Evolutionary conservation across 495 filamentous ascomycete genomes (phyloP).

Genomic region (Stereocaulon alpinum): DNA sequence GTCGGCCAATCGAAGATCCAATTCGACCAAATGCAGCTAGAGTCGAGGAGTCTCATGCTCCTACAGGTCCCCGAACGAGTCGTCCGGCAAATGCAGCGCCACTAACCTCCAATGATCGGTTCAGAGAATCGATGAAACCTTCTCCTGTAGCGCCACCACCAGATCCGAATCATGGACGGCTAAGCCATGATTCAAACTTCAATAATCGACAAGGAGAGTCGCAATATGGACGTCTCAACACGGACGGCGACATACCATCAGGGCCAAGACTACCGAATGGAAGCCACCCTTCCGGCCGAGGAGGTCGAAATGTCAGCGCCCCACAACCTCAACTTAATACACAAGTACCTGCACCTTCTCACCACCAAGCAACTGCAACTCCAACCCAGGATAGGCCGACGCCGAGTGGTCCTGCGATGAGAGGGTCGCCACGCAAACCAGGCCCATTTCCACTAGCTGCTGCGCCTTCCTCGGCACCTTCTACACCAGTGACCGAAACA

Average conservation of each 20-base stretch:
- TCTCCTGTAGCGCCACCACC: slow-evolving; percentile 4
- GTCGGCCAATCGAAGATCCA: slow-evolving; percentile 15
- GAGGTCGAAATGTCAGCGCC: slow-evolving; percentile 20
- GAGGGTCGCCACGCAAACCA: slow-evolving; percentile 17
- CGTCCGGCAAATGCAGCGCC: slow-evolving; percentile 11
- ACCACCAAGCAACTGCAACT: slow-evolving; percentile 1
- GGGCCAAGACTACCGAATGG: slow-evolving; percentile 23
- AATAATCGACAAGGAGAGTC: slow-evolving; percentile 19
- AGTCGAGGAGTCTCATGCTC: slow-evolving; percentile 19
- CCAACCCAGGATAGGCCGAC: slow-evolving; percentile 16
- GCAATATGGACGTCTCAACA: slow-evolving; percentile 23
- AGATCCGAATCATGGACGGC: slow-evolving; percentile 21
- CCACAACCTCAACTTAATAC: slow-evolving; percentile 17
- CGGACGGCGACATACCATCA: slow-evolving; percentile 20
- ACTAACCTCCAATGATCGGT: slow-evolving; percentile 14
- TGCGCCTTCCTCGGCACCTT: slow-evolving; percentile 9
- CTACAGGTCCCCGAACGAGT: slow-evolving; percentile 21
- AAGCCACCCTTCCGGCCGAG: slow-evolving; percentile 13
- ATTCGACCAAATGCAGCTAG: slow-evolving; percentile 4
- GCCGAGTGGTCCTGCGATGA: slow-evolving; percentile 20
- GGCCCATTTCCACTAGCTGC: slow-evolving; percentile 4
- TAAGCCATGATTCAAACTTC: slow-evolving; percentile 18
- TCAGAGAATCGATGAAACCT: slow-evolving; percentile 18
- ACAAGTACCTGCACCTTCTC: slow-evolving; percentile 1
- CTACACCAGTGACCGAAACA: slow-evolving; percentile 17